Evolutionary conservation across 441 rosid genomes (phyloP), one percentile per base, ranked within the genome.

Genomic region (Croton setiger): DNA sequence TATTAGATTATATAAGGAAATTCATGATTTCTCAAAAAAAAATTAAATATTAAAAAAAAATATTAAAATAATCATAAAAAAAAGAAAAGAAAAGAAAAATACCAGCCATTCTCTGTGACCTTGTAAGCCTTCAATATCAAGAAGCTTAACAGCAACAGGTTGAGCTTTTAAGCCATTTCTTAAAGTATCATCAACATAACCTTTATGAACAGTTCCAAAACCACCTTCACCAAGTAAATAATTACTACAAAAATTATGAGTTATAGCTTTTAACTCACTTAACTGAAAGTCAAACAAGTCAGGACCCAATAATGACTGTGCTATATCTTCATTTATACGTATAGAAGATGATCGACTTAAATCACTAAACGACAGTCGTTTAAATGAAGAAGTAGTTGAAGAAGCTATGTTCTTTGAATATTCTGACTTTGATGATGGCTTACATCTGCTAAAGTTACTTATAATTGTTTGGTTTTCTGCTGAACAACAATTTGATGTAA

Each of bases 71-170:
- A 47, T 4, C 0, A 4, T 14, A 35, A 57, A 10, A 57, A 10
- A 62, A 36, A 63, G 47, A 36, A 58, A 37, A 27, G 15, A 37
- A 1, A 13, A 5, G 12, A 43, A 17, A n/a, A 23, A 2, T 82
- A 90, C 98, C 93, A 91, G 80, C 97, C 98, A 93, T 78, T 93
- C 97, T 33, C 72, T 83, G 72, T 93, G 97, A 11, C 98, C 98
- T 82, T 93, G 98, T 57, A 84, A 62, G 56, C 98, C 96, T 56
- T 85, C 85, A 63, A 87, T 83, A 68, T 93, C 84, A 60, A 93
- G 87, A 11, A 83, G 80, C 84, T 93, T 91, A 65, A 91, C 98
- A 41, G 97, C 97, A 71, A 93, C 96, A 57, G 92, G 77, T 71
- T 87, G 97, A 31, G 96, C 75, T 69, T 77, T 73, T 53, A 88